Conservation (phyloP, 1,139 yeast species). For the Yarrowia galli region DNA sequence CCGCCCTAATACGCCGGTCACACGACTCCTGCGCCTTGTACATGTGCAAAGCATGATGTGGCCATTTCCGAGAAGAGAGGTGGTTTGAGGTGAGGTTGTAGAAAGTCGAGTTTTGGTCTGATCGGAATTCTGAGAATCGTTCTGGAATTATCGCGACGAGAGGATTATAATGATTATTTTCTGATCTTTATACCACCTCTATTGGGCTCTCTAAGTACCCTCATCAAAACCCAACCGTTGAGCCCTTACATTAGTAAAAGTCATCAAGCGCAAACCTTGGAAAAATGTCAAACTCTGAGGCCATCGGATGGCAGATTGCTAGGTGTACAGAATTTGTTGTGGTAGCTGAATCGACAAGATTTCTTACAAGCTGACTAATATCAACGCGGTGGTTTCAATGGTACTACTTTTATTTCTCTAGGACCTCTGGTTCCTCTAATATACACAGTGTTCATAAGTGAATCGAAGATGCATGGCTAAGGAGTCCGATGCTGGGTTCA, state of each 20-base stretch:
- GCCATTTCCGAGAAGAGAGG: background rate
- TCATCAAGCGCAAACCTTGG: slow-evolving; percentile 34
- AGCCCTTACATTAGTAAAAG: slow-evolving; percentile 23
- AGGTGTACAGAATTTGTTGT: background rate
- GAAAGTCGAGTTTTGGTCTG: background rate
- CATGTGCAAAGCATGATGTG: slow-evolving; percentile 35
- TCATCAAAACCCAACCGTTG: background rate
- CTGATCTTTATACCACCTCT: background rate
- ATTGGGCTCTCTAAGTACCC: too few species aligned
- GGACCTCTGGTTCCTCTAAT: background rate
- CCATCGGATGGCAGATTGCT: background rate
- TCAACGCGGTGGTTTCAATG: background rate
- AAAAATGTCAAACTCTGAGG: slow-evolving; percentile 26
- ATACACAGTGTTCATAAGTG: background rate
- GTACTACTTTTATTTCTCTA: background rate
- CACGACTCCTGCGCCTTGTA: slow-evolving; percentile 14
- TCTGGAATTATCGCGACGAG: background rate
- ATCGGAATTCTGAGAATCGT: background rate
- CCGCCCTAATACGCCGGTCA: background rate
- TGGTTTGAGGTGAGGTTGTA: background rate
- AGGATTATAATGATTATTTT: background rate
- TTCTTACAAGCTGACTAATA: too few species aligned
- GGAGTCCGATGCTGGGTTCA: background rate
- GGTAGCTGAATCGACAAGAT: background rate
- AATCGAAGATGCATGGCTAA: background rate